A percentile compares a stretch with the other conserved stretches of the same genome.
phyloP scores from a whole-genome alignment of 768 basidiomycete genomes.

The Termitomyces sp. region DNA sequence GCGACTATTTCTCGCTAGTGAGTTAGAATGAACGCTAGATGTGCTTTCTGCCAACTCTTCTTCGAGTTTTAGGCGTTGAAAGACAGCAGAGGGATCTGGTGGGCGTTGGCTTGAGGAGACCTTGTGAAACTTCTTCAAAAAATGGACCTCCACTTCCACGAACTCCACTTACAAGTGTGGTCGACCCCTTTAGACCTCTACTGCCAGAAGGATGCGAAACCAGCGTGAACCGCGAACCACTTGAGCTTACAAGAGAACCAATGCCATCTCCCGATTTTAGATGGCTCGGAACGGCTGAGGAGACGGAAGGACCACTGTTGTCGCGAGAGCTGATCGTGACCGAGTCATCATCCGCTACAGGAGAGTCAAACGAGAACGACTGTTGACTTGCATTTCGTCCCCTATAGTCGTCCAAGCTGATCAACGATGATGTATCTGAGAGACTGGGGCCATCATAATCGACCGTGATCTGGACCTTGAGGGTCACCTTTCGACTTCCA shows the following conservation, averaged over 20 bases:
- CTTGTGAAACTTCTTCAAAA: constrained; percentile 21
- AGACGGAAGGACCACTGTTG: constrained; percentile 26
- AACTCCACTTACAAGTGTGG: not conserved
- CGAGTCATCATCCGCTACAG: constrained; percentile 59
- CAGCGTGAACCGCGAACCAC: constrained; percentile 8
- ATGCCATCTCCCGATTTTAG: not conserved
- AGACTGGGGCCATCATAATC: constrained; percentile 91
- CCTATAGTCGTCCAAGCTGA: constrained; percentile 70
- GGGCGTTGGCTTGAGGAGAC: constrained; percentile 22
- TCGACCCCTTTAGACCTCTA: not conserved
- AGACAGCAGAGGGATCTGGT: constrained; percentile 40
- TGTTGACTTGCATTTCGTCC: constrained; percentile 53
- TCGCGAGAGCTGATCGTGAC: constrained; percentile 74
- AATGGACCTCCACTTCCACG: constrained; percentile 16
- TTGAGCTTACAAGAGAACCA: constrained; percentile 3
- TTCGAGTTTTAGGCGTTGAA: constrained; percentile 50
- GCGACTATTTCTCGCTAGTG: constrained; percentile 52
- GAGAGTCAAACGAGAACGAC: constrained; percentile 43
- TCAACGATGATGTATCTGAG: constrained; percentile 81
- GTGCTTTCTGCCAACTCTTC: constrained; percentile 32
- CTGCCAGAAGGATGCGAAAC: constrained; percentile 4
- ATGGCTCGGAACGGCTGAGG: not conserved
- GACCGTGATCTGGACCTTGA: constrained; percentile 70
- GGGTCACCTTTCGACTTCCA: constrained; percentile 63
- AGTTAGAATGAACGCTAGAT: constrained; percentile 36